Evolutionary conservation across 1,139 yeast species (phyloP).

Genomic region (Lodderomyces metapsilosis): DNA sequence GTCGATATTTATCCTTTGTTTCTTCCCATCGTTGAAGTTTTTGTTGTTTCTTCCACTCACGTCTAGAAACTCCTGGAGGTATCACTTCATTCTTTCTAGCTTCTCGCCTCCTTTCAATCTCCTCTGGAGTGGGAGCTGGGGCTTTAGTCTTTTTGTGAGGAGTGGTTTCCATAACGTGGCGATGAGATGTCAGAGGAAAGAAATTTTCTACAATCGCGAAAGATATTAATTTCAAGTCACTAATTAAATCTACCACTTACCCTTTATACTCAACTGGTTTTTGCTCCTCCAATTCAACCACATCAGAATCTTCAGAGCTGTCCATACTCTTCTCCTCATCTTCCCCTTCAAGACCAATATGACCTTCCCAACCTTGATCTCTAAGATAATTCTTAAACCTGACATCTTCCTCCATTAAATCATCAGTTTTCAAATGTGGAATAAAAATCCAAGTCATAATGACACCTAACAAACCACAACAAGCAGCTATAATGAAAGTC

Average conservation of each 20-base stretch:
- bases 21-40: slow-evolving; percentile 63
- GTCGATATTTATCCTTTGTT: slow-evolving; percentile 56
- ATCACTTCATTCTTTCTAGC: slow-evolving; percentile 22
- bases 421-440: slow-evolving; percentile 68
- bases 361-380: slow-evolving; percentile 67
- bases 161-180: too few relatives aligned
- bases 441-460: slow-evolving; percentile 58
- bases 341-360: slow-evolving; percentile 45
- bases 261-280: neutral
- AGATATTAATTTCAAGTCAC: neutral
- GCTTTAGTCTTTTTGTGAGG: slow-evolving; percentile 1
- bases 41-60: slow-evolving; percentile 74
- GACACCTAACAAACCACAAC: slow-evolving; percentile 67
- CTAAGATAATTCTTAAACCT: slow-evolving; percentile 60
- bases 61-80: slow-evolving; percentile 85
- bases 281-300: slow-evolving; percentile 1
- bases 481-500: slow-evolving; percentile 62
- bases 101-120: slow-evolving; percentile 15
- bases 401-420: slow-evolving; percentile 64
- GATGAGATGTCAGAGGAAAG: too few relatives aligned
- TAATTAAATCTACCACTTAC: neutral
- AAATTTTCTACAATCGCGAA: too few relatives aligned
- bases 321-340: slow-evolving; percentile 18
- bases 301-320: slow-evolving; percentile 5
- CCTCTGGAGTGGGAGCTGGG: slow-evolving; percentile 16